Base-by-base conservation (phyloP, 805 yeast species). In the Ogataea paradorogensis region DNA sequence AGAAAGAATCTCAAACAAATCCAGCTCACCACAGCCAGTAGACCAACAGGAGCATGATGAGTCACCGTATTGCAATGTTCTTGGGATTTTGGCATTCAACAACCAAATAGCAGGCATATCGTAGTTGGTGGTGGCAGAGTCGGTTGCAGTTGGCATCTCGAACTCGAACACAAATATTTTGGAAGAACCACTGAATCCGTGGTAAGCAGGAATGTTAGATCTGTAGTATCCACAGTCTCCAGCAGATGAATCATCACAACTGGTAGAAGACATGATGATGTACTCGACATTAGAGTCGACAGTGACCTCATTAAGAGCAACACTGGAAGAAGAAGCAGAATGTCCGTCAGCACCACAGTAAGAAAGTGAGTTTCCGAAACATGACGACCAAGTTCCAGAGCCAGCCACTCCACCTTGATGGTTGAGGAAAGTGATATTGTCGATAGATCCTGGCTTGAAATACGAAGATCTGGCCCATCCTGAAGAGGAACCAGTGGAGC, bases 51-150 rank as follows among this genome's bases (percentile, higher is more conserved):
- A 88, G 74, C 98, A 93, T 15, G 76, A 62, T 18, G 81, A 62
- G 45, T 71, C 70, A 64, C 97, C 97, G 69, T 93, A 93, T 71
- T 93, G 98, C 58, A 82, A 69, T 52, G 97, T 90, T 76, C 99
- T 87, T 69, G 99, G 96, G 60, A 90, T 82, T 73, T 86, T 85
- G 47, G 96, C 96, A 65, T 90, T 90, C 63, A 90, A 78, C 65
- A 90, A 71, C 98, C 98, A 90, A 55, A 90, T 76, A 47, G 99
- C 98, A 52, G 99, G 99, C 98, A 93, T 91, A 66, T 93, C 97
- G 58, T 74, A 74, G 74, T 90, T 89, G 56, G 58, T 62, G 24
- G 71, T 58, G 36, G 70, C 51, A 32, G 73, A 61, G 46, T 74
- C 69, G 25, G 72, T 58, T 37, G 71, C 65, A 44, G 76, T 60